Evolutionary conservation across 2,329 filamentous ascomycete genomes (phyloP).

Genomic region (Colletotrichum caudatum): DNA sequence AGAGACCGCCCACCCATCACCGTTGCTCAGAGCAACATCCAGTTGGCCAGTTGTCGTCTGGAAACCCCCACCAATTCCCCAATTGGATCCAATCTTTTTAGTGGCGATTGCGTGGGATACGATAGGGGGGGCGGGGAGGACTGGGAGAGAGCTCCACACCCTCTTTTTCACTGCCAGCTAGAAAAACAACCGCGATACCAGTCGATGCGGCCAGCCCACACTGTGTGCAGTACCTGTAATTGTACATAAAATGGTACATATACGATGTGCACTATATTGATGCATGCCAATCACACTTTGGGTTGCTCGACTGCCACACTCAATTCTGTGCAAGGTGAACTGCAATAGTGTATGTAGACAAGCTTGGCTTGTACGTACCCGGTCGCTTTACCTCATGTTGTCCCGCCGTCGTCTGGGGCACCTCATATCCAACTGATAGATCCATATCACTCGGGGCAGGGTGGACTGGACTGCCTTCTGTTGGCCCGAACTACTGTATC

Average conservation of each 20-base stretch:
- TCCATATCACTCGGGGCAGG: slow-evolving; percentile 35
- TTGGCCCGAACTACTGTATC: slow-evolving; percentile 22
- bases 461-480: slow-evolving; percentile 27
- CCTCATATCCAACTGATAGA: slow-evolving; percentile 40
- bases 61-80: slow-evolving; percentile 34
- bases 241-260: no score
- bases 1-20: not conserved
- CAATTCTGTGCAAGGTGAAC: not conserved
- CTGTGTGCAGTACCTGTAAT: not conserved
- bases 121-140: not conserved
- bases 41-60: slow-evolving; percentile 37
- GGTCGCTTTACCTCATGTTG: slow-evolving; percentile 29
- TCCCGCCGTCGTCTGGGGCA: slow-evolving; percentile 40
- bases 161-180: not conserved
- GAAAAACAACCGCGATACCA: slow-evolving; percentile 6
- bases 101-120: slow-evolving; percentile 40
- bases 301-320: not conserved
- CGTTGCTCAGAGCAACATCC: slow-evolving; percentile 41
- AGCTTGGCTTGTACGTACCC: not conserved
- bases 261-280: not conserved
- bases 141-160: slow-evolving; percentile 9
- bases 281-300: not conserved
- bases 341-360: not conserved
- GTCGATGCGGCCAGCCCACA: not conserved
- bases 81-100: slow-evolving; percentile 37